Percentiles rank a stretch among this genome's conserved stretches.
Evolutionary conservation across 1,139 yeast species (phyloP).

Genomic region (Hanseniaspora uvarum): DNA sequence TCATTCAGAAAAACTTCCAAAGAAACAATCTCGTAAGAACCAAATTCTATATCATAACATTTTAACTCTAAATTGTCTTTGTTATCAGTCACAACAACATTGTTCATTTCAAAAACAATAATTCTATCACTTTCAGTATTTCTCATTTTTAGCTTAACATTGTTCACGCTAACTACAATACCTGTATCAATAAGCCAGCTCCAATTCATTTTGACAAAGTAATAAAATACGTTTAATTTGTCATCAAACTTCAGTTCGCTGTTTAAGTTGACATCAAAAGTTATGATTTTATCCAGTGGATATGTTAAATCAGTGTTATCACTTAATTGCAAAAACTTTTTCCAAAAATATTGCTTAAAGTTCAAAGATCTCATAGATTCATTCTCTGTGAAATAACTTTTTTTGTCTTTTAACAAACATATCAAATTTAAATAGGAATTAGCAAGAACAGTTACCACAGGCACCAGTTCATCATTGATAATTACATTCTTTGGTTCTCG

Average conservation of each 20-base stretch:
- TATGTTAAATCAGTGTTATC: conserved; percentile 23
- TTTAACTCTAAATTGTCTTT: conserved; percentile 19
- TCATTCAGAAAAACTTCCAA: conserved; percentile 23
- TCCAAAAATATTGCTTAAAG: conserved; percentile 24
- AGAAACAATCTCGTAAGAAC: conserved; percentile 23
- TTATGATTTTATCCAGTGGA: conserved; percentile 25
- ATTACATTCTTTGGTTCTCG: conserved; percentile 21
- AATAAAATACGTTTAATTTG: conserved; percentile 22
- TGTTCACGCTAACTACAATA: conserved; percentile 21
- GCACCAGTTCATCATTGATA: conserved; percentile 26
- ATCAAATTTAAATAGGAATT: conserved; percentile 28
- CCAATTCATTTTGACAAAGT: conserved; percentile 23
- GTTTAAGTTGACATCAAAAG: conserved; percentile 14
- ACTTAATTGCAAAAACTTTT: conserved; percentile 23
- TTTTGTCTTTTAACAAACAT: conserved; percentile 21
- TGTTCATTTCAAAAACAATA: conserved; percentile 18
- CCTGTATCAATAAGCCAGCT: conserved; percentile 22
- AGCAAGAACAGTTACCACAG: conserved; percentile 25
- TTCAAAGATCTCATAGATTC: not conserved
- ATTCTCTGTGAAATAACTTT: not conserved
- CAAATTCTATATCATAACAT: conserved; percentile 24
- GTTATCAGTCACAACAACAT: conserved; percentile 18
- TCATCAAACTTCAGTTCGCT: conserved; percentile 7
- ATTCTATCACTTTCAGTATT: conserved; percentile 18
- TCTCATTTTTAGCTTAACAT: conserved; percentile 18